Base-by-base conservation (phyloP, 345 rosid species). In the Corchorus olitorius region DNA sequence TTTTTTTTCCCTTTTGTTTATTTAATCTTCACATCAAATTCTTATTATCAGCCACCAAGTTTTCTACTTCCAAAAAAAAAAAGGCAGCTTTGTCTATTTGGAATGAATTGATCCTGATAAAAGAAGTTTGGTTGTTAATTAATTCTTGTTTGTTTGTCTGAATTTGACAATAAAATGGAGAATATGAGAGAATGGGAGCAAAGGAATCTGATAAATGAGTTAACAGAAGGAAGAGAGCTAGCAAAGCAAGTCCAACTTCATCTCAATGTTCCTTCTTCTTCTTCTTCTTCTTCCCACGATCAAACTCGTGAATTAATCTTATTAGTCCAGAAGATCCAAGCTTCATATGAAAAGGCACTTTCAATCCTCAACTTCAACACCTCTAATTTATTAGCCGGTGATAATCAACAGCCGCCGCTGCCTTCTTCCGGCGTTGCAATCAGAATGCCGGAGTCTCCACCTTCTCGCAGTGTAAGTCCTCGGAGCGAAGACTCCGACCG, bases 401-500 rank as follows among this genome's bases (percentile, higher is more conserved):
- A 78, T 22, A 48, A 61, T 27, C 41, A 68, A 7, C 65, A 41
- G 3, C 22, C 27, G 27, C 27, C 27, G n/a, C n/a, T n/a, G n/a
- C n/a, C n/a, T n/a, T n/a, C 33, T 0, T 77, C 22, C 2, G 73
- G 74, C n/a, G 15, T 50, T 15, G 45, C 52, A 27, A 11, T 34
- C 14, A 58, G 64, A 37, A 43, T 41, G 73, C 75, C 85, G 33
- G 89, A 78, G 37, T 87, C 90, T 3, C 88, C 92, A 2, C 81
- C 75, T 43, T 82, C 90, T 6, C 81, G 75, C 8, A 75, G 72
- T 41, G 92, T 82, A 50, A 93, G 95, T 77, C 94, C 94, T n/a
- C 81, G 72, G 73, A 90, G 88, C 54, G 92, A 88, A 73, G 96
- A 93, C 76, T 88, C 93, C 1, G 96, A 92, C 70, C 87, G 85